Evolutionary conservation across 2,329 filamentous ascomycete genomes (phyloP).

Genomic region (Fusarium compactum): DNA sequence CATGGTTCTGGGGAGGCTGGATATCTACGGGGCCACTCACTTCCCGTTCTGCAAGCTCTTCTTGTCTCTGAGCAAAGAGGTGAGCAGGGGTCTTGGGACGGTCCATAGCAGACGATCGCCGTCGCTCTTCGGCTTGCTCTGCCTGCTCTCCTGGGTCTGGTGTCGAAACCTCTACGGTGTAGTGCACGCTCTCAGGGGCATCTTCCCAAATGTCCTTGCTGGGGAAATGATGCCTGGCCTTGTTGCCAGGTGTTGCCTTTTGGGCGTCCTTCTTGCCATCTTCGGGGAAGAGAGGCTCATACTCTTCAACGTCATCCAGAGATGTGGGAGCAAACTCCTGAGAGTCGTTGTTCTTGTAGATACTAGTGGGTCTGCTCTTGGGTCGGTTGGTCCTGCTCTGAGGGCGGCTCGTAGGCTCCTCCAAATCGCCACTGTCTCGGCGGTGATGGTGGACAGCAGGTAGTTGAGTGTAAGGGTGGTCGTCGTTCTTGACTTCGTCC

Average conservation of each 20-base stretch:
- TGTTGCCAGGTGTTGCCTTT: conserved; percentile 57
- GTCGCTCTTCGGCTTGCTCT: conserved; percentile 56
- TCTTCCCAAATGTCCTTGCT: conserved; percentile 99
- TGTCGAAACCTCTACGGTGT: conserved; percentile 84
- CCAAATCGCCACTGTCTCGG: conserved; percentile 68
- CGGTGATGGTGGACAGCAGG: conserved; percentile 84
- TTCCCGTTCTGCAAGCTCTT: conserved; percentile 72
- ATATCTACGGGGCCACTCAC: conserved; percentile 47
- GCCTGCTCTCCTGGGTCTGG: conserved; percentile 64
- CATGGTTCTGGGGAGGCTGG: conserved; percentile 48
- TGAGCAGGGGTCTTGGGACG: conserved; percentile 69
- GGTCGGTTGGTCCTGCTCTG: conserved; percentile 60
- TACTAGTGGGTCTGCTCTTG: conserved; percentile 62
- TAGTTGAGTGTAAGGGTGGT: conserved; percentile 74
- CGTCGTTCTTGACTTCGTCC: conserved; percentile 85
- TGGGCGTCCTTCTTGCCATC: conserved; percentile 69
- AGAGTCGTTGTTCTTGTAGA: conserved; percentile 67
- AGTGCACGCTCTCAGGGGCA: conserved; percentile 85
- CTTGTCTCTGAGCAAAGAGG: conserved; percentile 74
- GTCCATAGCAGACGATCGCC: conserved; percentile 49
- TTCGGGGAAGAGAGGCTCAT: conserved; percentile 93
- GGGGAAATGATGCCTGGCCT: conserved; percentile 80
- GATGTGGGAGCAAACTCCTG: conserved; percentile 73
- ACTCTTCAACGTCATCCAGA: conserved; percentile 90
- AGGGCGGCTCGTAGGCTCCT: conserved; percentile 71